phyloP scores from a whole-genome alignment of 495 filamentous ascomycete species.

The Trichoderma asperelloides region DNA sequence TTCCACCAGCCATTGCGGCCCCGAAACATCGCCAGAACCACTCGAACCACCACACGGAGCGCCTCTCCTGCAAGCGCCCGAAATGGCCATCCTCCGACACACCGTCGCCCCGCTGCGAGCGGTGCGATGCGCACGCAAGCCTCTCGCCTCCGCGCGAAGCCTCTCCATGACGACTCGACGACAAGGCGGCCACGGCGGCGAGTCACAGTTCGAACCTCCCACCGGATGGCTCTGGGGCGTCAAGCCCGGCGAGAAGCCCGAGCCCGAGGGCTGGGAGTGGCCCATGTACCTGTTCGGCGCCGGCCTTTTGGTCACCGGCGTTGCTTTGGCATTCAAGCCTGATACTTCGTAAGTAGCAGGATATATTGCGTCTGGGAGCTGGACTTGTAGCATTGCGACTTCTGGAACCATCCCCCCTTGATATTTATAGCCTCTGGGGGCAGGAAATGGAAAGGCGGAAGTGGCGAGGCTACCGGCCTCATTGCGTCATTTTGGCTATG shows the following conservation, averaged over 20 bases:
- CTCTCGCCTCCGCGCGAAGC: conserved; percentile 16
- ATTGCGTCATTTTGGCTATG: background rate
- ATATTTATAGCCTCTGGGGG: background rate
- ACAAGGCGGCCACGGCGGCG: conserved; percentile 45
- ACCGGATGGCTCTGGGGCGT: conserved; percentile 85
- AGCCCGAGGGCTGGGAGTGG: conserved; percentile 93
- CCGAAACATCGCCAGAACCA: background rate
- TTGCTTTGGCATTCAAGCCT: conserved; percentile 94
- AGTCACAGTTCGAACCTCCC: conserved; percentile 77
- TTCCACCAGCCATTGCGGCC: conserved; percentile 2
- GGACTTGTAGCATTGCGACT: background rate
- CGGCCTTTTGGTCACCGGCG: conserved; percentile 59
- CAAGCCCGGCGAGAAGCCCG: conserved; percentile 85
- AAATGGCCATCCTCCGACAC: conserved; percentile 27
- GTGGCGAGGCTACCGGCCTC: background rate
- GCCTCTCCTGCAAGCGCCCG: background rate
- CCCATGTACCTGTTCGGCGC: conserved; percentile 86
- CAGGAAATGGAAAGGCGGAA: background rate
- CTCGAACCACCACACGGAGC: background rate
- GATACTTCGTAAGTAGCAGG: conserved; percentile 80
- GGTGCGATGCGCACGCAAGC: conserved; percentile 19
- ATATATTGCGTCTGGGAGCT: background rate
- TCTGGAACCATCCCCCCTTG: background rate
- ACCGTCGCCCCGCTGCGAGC: conserved; percentile 16
- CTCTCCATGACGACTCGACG: conserved; percentile 30